phyloP scores from a whole-genome alignment of 2,329 filamentous ascomycete genomes.

The Pseudogymnoascus sp. region DNA sequence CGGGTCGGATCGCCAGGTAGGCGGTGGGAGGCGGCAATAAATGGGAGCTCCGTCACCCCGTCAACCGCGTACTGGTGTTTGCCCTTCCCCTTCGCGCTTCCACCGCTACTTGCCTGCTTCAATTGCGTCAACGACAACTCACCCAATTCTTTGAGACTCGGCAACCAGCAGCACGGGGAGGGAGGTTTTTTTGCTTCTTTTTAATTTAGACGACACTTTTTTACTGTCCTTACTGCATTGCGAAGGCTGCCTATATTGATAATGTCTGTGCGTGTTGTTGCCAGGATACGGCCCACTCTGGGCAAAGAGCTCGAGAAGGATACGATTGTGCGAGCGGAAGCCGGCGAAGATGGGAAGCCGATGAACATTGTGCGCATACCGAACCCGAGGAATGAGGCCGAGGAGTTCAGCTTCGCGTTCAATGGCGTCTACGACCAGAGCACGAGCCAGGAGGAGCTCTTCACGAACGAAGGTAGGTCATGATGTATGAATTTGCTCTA shows the following conservation, averaged over 20 bases:
- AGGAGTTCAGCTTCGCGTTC: constrained; percentile 91
- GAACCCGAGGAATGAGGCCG: constrained; percentile 82
- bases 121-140: constrained; percentile 9
- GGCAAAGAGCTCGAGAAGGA: constrained; percentile 80
- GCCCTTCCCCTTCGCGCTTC: not conserved
- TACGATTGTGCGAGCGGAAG: constrained; percentile 66
- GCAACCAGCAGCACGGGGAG: constrained; percentile 5
- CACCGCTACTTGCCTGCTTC: not conserved
- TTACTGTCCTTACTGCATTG: constrained; percentile 6
- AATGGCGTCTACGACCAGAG: constrained; percentile 80
- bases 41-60: not conserved
- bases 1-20: not conserved
- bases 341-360: constrained; percentile 50
- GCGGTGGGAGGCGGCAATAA: not conserved
- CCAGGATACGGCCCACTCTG: constrained; percentile 80
- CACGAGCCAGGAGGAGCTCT: constrained; percentile 77
- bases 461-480: constrained; percentile 71
- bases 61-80: not conserved
- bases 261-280: constrained; percentile 75
- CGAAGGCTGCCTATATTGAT: constrained; percentile 3
- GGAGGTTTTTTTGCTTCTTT: constrained; percentile 7
- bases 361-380: constrained; percentile 75
- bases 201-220: not conserved
- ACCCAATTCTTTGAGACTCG: not conserved
- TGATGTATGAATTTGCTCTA: constrained; percentile 1